Conservation (phyloP, 129 eudicot genomes). For the Logfia minima region DNA sequence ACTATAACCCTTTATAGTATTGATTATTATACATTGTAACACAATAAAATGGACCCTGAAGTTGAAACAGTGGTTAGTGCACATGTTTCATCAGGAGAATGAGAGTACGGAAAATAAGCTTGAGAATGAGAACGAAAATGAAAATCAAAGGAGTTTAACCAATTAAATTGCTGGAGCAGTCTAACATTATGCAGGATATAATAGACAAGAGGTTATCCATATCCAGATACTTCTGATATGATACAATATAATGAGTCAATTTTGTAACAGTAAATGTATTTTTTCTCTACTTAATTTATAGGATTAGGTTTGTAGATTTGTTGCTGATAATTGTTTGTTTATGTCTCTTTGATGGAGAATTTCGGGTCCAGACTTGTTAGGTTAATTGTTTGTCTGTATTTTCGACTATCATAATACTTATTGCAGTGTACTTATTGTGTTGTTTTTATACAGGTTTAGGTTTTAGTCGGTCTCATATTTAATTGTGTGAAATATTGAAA, state of each 20-base stretch:
- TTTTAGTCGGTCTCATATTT: no score
- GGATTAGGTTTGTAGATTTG: background rate
- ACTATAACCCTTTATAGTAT: no score
- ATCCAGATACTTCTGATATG: slow-evolving; percentile 53
- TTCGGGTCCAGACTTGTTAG: no score
- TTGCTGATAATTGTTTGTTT: background rate
- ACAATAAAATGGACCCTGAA: background rate
- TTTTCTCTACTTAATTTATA: background rate
- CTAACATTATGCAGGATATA: slow-evolving; percentile 61
- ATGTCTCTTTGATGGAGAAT: no score
- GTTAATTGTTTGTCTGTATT: no score
- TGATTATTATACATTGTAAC: no score
- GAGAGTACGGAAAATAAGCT: slow-evolving; percentile 3
- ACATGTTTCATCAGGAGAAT: slow-evolving; percentile 12
- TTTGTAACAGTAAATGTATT: background rate
- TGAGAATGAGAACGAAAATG: background rate
- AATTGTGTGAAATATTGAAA: no score
- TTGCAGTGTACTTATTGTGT: no score
- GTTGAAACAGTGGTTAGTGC: slow-evolving; percentile 16
- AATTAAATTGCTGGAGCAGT: slow-evolving; percentile 64
- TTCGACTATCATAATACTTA: no score
- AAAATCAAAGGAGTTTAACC: slow-evolving; percentile 38
- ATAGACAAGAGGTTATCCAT: slow-evolving; percentile 69
- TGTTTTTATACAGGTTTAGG: no score
- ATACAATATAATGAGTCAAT: background rate